Percentiles rank a stretch among this genome's conserved stretches.
Conservation (phyloP, 345 rosid genomes). For the Schrenkiella parvula region DNA sequence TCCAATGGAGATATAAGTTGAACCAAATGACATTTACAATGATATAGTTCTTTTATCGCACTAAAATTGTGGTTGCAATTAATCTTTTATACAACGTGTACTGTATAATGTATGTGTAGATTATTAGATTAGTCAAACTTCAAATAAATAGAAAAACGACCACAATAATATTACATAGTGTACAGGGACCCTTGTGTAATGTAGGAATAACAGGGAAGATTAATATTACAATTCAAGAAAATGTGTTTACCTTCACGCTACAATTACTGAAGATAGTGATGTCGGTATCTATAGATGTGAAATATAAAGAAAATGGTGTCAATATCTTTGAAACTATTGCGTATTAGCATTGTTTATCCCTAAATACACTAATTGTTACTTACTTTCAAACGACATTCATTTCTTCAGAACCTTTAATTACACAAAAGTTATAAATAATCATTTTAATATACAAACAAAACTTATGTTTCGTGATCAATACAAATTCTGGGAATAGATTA, state of each 20-base stretch:
- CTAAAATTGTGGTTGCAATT: neutral
- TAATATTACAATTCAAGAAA: neutral
- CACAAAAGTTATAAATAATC: neutral
- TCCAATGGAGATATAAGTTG: neutral
- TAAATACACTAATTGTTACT: conserved; percentile 15
- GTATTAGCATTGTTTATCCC: conserved; percentile 21
- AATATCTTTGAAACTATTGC: conserved; percentile 10
- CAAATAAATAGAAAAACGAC: neutral
- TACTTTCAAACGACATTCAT: conserved; percentile 5
- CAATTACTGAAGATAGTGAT: conserved; percentile 6
- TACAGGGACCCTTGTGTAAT: neutral
- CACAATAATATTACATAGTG: neutral
- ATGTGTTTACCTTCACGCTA: conserved; percentile 18
- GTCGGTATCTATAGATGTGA: conserved; percentile 17
- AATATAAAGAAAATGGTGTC: conserved; percentile 5
- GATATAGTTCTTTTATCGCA: neutral
- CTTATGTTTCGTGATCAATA: neutral
- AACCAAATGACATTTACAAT: neutral
- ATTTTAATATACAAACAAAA: neutral
- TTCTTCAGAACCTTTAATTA: neutral
- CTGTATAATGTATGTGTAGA: neutral
- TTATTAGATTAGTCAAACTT: neutral
- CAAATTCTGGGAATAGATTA: neutral
- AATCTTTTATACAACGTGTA: neutral
- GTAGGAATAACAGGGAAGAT: neutral